A percentile compares a stretch with the other conserved stretches of the same genome.
Evolutionary conservation across 2,329 filamentous ascomycete species (phyloP).

Genomic region (Coniosporium tulheliwenetii): DNA sequence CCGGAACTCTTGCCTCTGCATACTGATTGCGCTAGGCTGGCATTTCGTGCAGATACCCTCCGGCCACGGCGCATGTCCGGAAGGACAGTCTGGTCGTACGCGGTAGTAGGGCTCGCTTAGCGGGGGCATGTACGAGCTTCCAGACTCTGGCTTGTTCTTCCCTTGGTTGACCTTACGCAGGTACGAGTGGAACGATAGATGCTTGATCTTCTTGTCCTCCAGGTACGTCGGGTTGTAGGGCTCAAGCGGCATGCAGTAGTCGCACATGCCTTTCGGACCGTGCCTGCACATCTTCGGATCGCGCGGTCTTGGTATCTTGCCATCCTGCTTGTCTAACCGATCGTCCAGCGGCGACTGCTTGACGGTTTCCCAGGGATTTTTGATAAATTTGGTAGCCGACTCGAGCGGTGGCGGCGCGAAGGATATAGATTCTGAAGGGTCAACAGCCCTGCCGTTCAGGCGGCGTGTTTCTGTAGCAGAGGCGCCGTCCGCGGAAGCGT

Average conservation of each 20-base stretch:
- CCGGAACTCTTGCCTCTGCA: constrained; percentile 84
- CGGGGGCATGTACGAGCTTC: constrained; percentile 90
- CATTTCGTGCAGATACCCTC: constrained; percentile 97
- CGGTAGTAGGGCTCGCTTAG: constrained; percentile 85
- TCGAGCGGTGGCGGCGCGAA: constrained; percentile 43
- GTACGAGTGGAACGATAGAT: constrained; percentile 89
- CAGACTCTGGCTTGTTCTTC: constrained; percentile 89
- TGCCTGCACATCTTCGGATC: constrained; percentile 87
- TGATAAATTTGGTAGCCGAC: constrained; percentile 46
- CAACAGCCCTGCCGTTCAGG: constrained; percentile 63
- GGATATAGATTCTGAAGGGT: constrained; percentile 50
- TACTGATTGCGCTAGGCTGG: constrained; percentile 88
- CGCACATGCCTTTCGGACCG: constrained; percentile 95
- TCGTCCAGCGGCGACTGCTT: constrained; percentile 81
- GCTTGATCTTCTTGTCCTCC: constrained; percentile 95
- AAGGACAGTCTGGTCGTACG: constrained; percentile 77
- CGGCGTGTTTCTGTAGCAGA: constrained; percentile 34
- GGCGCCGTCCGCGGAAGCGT: constrained; percentile 15
- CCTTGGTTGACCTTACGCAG: constrained; percentile 88
- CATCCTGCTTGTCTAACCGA: constrained; percentile 68
- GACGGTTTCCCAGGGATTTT: constrained; percentile 87
- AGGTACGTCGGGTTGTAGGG: constrained; percentile 84
- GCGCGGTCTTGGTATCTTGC: constrained; percentile 65
- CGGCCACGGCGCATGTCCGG: constrained; percentile 84
- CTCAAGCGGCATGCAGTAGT: constrained; percentile 95